These are phyloP conservation scores for Neonectria faginata DNA, from an alignment of 2,329 filamentous ascomycete species.

Conservation along the genomic window DNA sequence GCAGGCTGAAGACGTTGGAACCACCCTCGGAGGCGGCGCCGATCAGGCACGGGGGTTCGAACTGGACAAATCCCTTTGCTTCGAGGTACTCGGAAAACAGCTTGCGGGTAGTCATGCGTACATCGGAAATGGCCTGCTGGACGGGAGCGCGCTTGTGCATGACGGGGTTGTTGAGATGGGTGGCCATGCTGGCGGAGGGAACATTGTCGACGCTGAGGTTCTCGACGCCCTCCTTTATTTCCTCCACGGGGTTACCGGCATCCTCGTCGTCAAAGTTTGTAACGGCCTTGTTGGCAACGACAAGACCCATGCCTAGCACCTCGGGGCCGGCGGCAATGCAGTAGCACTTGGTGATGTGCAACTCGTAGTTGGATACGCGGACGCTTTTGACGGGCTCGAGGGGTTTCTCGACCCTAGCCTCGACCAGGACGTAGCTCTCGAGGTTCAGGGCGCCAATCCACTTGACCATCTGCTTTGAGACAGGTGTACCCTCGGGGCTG, in stretches of 20 bases:
- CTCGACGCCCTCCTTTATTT: constrained; percentile 58
- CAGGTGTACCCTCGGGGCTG: constrained; percentile 71
- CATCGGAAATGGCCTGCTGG: constrained; percentile 81
- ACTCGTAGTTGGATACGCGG: constrained; percentile 81
- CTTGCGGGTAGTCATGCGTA: constrained; percentile 68
- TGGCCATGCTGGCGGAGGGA: constrained; percentile 83
- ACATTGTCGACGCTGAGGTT: constrained; percentile 57
- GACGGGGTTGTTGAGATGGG: constrained; percentile 89
- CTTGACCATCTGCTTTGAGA: constrained; percentile 94
- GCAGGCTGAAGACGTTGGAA: constrained; percentile 88
- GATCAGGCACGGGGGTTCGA: constrained; percentile 90
- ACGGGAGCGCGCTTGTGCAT: constrained; percentile 93
- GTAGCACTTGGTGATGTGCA: constrained; percentile 90
- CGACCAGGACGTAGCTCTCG: constrained; percentile 86
- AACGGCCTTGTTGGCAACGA: constrained; percentile 65
- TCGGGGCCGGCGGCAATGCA: constrained; percentile 74
- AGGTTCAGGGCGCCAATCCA: constrained; percentile 80
- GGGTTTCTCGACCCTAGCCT: constrained; percentile 84
- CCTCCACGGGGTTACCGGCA: constrained; percentile 54
- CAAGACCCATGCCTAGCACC: constrained; percentile 69
- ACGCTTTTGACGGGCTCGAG: constrained; percentile 90
- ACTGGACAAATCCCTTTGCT: constrained; percentile 79
- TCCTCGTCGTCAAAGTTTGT: constrained; percentile 71
- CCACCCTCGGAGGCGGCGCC: constrained; percentile 94
- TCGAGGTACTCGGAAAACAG: constrained; percentile 85